A percentile compares a stretch with the other conserved stretches of the same genome.
Conservation (phyloP, 352 stramenopile species). For the Phytophthora chlamydospora region DNA sequence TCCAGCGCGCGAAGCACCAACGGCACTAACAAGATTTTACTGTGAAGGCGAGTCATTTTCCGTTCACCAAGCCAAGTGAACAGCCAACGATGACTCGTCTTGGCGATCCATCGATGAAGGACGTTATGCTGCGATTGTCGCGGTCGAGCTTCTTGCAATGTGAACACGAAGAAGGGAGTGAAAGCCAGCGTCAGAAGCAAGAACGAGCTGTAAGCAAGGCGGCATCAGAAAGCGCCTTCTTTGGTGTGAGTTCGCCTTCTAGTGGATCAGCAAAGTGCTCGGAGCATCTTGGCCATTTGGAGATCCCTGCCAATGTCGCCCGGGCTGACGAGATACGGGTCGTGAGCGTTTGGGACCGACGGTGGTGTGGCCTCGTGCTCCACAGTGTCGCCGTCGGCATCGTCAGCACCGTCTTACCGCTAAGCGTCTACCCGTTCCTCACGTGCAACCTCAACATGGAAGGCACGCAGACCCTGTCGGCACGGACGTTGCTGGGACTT, state of each 20-base stretch:
- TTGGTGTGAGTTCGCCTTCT: slow-evolving; percentile 1
- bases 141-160: slow-evolving; percentile 8
- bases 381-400: slow-evolving; percentile 60
- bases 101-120: slow-evolving; percentile 4
- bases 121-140: slow-evolving; percentile 11
- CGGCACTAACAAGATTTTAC: too few species aligned
- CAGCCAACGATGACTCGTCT: slow-evolving; percentile 12
- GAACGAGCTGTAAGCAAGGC: slow-evolving; percentile 1
- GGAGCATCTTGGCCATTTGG: slow-evolving; percentile 3
- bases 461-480: slow-evolving; percentile 63
- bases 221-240: not conserved
- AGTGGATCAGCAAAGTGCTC: not conserved
- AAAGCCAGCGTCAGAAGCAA: not conserved
- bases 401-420: slow-evolving; percentile 57
- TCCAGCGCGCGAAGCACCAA: too few species aligned
- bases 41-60: too few species aligned
- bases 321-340: not conserved
- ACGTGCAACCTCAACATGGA: slow-evolving; percentile 76
- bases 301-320: not conserved
- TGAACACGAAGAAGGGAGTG: not conserved
- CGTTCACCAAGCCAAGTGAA: not conserved
- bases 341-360: slow-evolving; percentile 39
- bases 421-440: slow-evolving; percentile 69
- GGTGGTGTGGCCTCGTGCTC: slow-evolving; percentile 56
- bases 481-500: slow-evolving; percentile 51